These are phyloP conservation scores for Talaromyces amestolkiae DNA, from an alignment of 2,329 filamentous ascomycete genomes.

Conservation along the genomic window DNA sequence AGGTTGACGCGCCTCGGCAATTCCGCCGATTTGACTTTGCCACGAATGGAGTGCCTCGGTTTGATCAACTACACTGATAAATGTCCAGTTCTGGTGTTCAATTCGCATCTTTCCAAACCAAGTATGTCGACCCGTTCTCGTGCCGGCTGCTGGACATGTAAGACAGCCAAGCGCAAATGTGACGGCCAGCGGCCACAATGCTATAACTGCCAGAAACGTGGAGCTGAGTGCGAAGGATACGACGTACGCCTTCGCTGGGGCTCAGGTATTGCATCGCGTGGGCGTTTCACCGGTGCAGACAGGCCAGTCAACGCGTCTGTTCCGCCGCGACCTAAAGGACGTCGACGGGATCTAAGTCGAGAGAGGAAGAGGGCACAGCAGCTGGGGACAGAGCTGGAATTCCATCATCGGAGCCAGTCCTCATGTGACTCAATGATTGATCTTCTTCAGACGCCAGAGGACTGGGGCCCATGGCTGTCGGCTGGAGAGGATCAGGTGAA, in stretches of 20 bases:
- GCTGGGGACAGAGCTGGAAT: background rate
- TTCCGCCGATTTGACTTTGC: background rate
- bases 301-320: slow-evolving; percentile 26
- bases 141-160: slow-evolving; percentile 34
- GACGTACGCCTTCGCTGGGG: slow-evolving; percentile 33
- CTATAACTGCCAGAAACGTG: slow-evolving; percentile 22
- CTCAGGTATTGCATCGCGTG: slow-evolving; percentile 33
- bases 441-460: background rate
- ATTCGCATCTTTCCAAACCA: background rate
- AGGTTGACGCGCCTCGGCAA: background rate
- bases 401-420: background rate
- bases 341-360: slow-evolving; percentile 27
- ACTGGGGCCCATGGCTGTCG: background rate
- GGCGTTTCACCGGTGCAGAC: slow-evolving; percentile 30
- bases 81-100: background rate
- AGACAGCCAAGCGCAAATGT: slow-evolving; percentile 29
- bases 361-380: background rate
- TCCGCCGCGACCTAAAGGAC: slow-evolving; percentile 26
- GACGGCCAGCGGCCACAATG: slow-evolving; percentile 29
- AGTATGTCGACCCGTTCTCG: slow-evolving; percentile 32
- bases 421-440: background rate
- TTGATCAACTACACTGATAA: background rate
- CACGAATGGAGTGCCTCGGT: background rate
- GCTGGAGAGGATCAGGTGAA: background rate
- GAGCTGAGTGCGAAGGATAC: slow-evolving; percentile 31